Evolutionary conservation across 2,329 filamentous ascomycete genomes (phyloP).

Genomic region (Cladophialophora yegresii): DNA sequence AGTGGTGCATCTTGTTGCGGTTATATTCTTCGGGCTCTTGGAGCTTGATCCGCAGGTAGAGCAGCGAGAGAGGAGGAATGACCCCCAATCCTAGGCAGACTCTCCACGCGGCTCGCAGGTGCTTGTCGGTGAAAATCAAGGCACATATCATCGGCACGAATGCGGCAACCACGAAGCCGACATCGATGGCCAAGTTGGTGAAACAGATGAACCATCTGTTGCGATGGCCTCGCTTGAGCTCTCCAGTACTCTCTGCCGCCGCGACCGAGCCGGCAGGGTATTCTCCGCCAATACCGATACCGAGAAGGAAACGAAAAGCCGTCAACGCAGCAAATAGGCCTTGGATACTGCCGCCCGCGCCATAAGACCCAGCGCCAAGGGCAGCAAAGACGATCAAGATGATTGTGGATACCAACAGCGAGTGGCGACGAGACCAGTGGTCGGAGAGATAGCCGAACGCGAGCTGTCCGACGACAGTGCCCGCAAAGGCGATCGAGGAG

Average conservation of each 20-base stretch:
- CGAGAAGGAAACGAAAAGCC: constrained; percentile 80
- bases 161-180: constrained; percentile 77
- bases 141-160: constrained; percentile 72
- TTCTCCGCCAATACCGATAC: constrained; percentile 73
- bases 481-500: constrained; percentile 79
- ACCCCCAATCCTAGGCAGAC: constrained; percentile 75
- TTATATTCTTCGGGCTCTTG: constrained; percentile 78
- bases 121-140: constrained; percentile 60
- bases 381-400: constrained; percentile 85
- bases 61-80: constrained; percentile 71
- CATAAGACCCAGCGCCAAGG: constrained; percentile 74
- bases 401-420: constrained; percentile 75
- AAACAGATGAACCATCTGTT: constrained; percentile 91
- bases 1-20: constrained; percentile 67
- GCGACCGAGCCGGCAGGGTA: constrained; percentile 69
- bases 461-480: constrained; percentile 76
- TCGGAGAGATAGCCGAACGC: constrained; percentile 80
- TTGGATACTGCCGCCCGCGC: constrained; percentile 64
- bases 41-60: constrained; percentile 71
- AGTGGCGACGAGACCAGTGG: constrained; percentile 80
- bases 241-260: constrained; percentile 78
- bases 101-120: constrained; percentile 77
- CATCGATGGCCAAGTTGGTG: constrained; percentile 84
- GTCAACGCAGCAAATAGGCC: constrained; percentile 78
- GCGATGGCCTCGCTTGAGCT: constrained; percentile 76